A percentile compares a stretch with the other conserved stretches of the same genome.
Evolutionary conservation across 169 alveolate species (phyloP).

Genomic region (Plasmodium gonderi): DNA sequence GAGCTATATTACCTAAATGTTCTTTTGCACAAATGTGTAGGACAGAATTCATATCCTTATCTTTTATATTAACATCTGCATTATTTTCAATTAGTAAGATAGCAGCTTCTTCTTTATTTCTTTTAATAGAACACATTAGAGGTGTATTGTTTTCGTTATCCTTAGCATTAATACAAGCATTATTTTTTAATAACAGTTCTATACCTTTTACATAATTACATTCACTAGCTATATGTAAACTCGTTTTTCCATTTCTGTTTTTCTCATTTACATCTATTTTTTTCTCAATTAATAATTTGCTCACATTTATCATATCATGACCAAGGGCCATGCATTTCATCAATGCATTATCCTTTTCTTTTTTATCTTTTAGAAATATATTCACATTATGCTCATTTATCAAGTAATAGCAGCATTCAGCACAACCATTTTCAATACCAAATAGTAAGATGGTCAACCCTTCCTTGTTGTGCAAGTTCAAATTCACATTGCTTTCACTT

Average conservation of each 20-base stretch:
- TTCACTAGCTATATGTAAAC: constrained; percentile 74
- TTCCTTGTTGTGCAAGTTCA: constrained; percentile 47
- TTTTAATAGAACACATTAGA: constrained; percentile 56
- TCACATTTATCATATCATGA: constrained; percentile 32
- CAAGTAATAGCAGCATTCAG: constrained; percentile 50
- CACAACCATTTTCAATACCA: constrained; percentile 59
- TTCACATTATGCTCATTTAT: constrained; percentile 45
- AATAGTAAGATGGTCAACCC: constrained; percentile 42
- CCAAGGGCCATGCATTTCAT: constrained; percentile 72
- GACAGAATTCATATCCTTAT: constrained; percentile 38
- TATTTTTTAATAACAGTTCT: constrained; percentile 60
- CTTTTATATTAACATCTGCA: constrained; percentile 72
- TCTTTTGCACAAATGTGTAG: constrained; percentile 72
- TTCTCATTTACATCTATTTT: constrained; percentile 47
- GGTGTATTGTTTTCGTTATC: constrained; percentile 63
- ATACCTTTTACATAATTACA: constrained; percentile 68
- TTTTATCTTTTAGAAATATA: constrained; percentile 68
- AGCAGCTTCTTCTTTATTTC: constrained; percentile 70
- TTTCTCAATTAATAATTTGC: constrained; percentile 54
- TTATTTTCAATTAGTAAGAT: constrained; percentile 40
- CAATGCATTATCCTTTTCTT: constrained; percentile 58
- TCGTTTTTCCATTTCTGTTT: constrained; percentile 72
- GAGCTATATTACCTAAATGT: constrained; percentile 60
- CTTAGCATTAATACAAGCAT: constrained; percentile 52
- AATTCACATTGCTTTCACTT: constrained; percentile 8